Conservation (phyloP, 257 asterid species). For the Fraxinus cuspidata region DNA sequence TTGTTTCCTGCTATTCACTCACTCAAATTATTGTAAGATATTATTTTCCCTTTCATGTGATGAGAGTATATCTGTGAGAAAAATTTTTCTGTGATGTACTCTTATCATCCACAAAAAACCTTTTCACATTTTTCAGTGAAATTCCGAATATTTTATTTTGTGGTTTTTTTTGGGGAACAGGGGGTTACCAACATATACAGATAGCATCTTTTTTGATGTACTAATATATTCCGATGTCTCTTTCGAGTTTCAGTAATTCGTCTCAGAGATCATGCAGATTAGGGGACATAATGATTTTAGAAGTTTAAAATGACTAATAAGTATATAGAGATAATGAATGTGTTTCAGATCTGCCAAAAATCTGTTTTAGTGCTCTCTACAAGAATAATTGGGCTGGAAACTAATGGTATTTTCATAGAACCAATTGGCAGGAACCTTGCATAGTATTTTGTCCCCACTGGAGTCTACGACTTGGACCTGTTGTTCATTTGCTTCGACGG, state of each 20-base stretch:
- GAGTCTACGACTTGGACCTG: constrained; percentile 92
- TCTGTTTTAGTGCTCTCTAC: constrained; percentile 20
- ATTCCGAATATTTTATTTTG: background rate
- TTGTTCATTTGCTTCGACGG: constrained; percentile 68
- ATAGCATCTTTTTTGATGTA: no score
- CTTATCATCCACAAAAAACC: background rate
- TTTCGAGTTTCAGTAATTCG: no score
- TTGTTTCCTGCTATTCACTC: constrained; percentile 78
- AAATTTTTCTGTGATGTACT: background rate
- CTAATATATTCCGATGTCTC: no score
- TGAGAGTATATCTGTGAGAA: background rate
- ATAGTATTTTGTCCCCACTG: constrained; percentile 90
- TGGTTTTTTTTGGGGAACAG: background rate
- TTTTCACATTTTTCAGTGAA: no score
- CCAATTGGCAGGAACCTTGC: constrained; percentile 92
- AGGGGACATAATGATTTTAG: constrained; percentile 1
- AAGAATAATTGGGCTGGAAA: constrained; percentile 23
- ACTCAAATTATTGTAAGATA: constrained; percentile 62
- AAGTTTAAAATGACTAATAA: background rate
- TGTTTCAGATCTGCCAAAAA: constrained; percentile 7
- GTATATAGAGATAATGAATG: background rate
- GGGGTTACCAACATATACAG: no score
- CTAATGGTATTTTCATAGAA: constrained; percentile 40
- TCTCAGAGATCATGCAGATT: background rate
- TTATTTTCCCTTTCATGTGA: constrained; percentile 15